Base-by-base conservation (phyloP, 2,329 filamentous ascomycete genomes). In the Pseudocercospora vitis region DNA sequence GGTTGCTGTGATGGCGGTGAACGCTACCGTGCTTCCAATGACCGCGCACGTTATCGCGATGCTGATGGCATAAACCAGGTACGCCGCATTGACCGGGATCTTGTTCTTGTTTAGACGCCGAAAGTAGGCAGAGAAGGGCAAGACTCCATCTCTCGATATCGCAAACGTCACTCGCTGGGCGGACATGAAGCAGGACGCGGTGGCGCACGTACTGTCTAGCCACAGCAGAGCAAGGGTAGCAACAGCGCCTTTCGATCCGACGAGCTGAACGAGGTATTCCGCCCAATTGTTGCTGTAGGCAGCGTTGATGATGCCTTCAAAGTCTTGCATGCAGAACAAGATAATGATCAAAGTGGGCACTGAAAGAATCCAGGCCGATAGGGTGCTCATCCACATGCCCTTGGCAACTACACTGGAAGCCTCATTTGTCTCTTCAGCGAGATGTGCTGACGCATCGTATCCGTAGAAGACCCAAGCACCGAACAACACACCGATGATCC, bases 271-370 rank as follows among this genome's bases (percentile, higher is more conserved):
- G 3, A 74, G 62, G 50, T 72, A 74, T 49, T 67, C 71, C 7
- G 71, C 72, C 66, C 67, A 74, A 54, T 73, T 74, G 59, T 74
- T 74, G 28, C 66, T 48, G 45, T 72, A 74, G 0, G 62, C 58
- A 4, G 63, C 71, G 2, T 59, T 60, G 26, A 72, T 65, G 50
- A 74, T 70, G 11, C 65, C 68, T 5, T 72, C 67, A 37, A 74
- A 73, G 52, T 74, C 70, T 59, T 73, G 71, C 47, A 73, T 68
- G 58, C 71, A 74, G 62, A 73, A 73, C 2, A 74, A 64, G n/a
- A 73, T 63, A 8, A 74, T 60, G 35, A 73, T 68, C 6, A 74
- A 61, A 1, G 70, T 72, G 33, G 71, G 71, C 2, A 74, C 56
- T 1, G 71, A 74, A 24, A 73, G 53, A 6, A 71, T 3, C 70